Evolutionary conservation across 768 basidiomycete species (phyloP), one percentile per base, ranked within the genome.

Genomic region (Auricularia sp.): DNA sequence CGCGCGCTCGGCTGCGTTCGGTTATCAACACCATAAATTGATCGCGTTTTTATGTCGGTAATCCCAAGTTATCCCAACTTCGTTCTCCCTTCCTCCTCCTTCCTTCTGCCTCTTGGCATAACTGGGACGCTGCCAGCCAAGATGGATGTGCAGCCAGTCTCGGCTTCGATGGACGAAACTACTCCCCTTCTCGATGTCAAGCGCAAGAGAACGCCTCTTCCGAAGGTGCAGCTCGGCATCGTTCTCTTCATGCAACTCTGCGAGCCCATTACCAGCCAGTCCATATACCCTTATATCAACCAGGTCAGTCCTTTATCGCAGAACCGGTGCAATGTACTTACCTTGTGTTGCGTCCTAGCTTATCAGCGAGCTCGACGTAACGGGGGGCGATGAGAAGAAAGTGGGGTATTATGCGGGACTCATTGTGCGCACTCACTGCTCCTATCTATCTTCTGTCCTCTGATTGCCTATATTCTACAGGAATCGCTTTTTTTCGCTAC

Each of bases 321-420:
- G 53, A 7, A 7, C 21, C 14, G n/a, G n/a, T n/a, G n/a, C n/a
- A n/a, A n/a, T n/a, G n/a, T n/a, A n/a, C n/a, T n/a, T n/a, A n/a
- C n/a, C n/a, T n/a, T n/a, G n/a, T 54, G 23, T 10, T 21, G 10
- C 42, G 16, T n/a, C 21, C 51, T 62, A 87, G 86, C 78, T 87
- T 21, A 79, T 88, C 39, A 76, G 80, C 33, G 86, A 85, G 66
- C 76, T 87, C 21, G 84, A 80, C 43, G 77, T 88, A 34, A 86
- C 84, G 21, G 74, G 84, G 67, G 88, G 87, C 29, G 82, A 88
- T 65, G 79, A 83, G 51, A 76, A 82, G 3, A 78, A 80, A 66
- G 86, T 91, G 11, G 88, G 87, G 36, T 87, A 87, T 68, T 88
- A 87, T 70, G 85, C 84, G 29, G 89, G 88, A n/a, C 68, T 89